phyloP scores from a whole-genome alignment of 805 yeast species.

The Myxozyma mucilagina region DNA sequence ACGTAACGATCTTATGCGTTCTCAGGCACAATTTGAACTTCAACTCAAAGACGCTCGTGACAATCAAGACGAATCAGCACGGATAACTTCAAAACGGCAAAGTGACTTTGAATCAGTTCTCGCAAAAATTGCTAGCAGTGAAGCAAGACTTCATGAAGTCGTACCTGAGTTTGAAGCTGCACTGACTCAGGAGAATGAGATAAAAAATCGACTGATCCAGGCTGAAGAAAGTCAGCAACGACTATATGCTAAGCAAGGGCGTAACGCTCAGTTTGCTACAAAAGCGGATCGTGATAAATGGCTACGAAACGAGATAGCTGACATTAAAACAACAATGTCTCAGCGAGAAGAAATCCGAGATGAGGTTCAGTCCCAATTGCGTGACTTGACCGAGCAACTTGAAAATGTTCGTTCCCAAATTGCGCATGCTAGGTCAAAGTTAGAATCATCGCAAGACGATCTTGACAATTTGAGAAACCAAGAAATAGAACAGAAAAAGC shows the following conservation, averaged over 20 bases:
- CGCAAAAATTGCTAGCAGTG: slow-evolving; percentile 13
- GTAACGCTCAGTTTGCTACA: slow-evolving; percentile 58
- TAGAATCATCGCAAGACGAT: slow-evolving; percentile 32
- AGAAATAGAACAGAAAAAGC: slow-evolving; percentile 24
- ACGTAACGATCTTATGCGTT: slow-evolving; percentile 49
- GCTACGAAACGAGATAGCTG: slow-evolving; percentile 56
- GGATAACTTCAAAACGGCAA: slow-evolving; percentile 32
- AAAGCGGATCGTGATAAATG: slow-evolving; percentile 65
- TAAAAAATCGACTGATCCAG: slow-evolving; percentile 20
- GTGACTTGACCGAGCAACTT: slow-evolving; percentile 6
- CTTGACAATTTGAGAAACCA: slow-evolving; percentile 24
- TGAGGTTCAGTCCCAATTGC: slow-evolving; percentile 34
- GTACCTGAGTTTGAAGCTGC: slow-evolving; percentile 25
- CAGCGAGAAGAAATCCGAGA: slow-evolving; percentile 37
- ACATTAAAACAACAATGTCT: slow-evolving; percentile 40
- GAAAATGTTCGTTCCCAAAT: slow-evolving; percentile 26
- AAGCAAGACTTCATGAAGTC: slow-evolving; percentile 11
- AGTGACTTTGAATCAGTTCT: slow-evolving; percentile 16
- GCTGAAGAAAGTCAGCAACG: slow-evolving; percentile 34
- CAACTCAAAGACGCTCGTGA: slow-evolving; percentile 40
- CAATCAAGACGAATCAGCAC: slow-evolving; percentile 28
- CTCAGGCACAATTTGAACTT: slow-evolving; percentile 40
- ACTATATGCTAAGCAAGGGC: slow-evolving; percentile 71
- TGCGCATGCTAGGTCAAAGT: slow-evolving; percentile 16
- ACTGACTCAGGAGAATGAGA: slow-evolving; percentile 18